Base-by-base conservation (phyloP, 2,329 filamentous ascomycete genomes). In the Trichophyton equinum region DNA sequence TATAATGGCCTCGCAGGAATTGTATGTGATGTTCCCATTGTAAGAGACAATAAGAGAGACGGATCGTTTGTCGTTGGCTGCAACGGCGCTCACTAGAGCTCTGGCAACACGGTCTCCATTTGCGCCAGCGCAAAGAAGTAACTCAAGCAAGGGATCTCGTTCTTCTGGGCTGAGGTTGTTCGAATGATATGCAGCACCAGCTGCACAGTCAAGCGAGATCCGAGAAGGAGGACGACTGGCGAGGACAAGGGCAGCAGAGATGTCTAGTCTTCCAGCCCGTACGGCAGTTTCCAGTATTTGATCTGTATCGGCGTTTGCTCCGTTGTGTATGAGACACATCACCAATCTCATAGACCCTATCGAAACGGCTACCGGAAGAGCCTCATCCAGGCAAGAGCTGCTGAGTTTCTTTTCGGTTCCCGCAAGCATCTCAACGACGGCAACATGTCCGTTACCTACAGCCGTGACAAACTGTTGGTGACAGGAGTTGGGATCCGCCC, bases 81-180 rank as follows among this genome's bases (percentile, higher is more conserved):
- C 72, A 58, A 77, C 79, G 0, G 81, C 79, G 36, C 78, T 72
- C 5, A 79, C 70, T 0, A 85, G 71, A 0, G 78, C 80, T 33
- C 73, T 70, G 0, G 80, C 76, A 0, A 82, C 70, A 0, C 75
- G 71, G 13, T 81, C 77, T 1, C 83, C 83, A 11, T 75, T 72
- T 1, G 82, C 82, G 0, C 83, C 82, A 0, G 80, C 82, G 59
- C 82, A 84, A 1, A 86, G 73, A 1, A 86, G 67, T 2, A 83
- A 71, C 66, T 85, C 82, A 0, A 79, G 74, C 63, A 85, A 72
- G 1, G 76, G 75, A 47, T 81, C 70, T 65, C 81, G 83, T 36
- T 79, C 76, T 33, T 77, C 75, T 0, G 78, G 77, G 4, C 74
- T 75, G 18, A 82, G 73, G 1, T 76, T 75, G 1, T 76, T 67